Conservation (phyloP, 805 yeast genomes). For the Cyberlindnera samutprakarnensis region DNA sequence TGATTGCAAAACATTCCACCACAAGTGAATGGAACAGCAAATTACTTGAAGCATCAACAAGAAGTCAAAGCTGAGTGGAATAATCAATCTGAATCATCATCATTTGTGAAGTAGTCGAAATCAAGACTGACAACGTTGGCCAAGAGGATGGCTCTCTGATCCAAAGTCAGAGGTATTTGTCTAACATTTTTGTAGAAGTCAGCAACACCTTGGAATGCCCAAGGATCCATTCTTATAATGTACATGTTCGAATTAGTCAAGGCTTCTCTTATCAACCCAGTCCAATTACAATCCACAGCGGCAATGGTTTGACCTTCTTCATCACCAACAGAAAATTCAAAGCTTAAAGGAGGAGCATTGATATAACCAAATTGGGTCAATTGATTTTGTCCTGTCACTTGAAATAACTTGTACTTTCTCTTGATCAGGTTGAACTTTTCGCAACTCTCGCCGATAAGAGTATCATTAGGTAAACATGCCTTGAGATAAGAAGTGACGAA, state of each 20-base stretch:
- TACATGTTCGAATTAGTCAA: conserved; percentile 93
- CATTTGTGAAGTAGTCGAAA: conserved; percentile 86
- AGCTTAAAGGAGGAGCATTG: conserved; percentile 78
- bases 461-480: conserved; percentile 48
- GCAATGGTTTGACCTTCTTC: conserved; percentile 54
- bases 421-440: conserved; percentile 96
- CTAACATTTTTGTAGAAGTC: conserved; percentile 41
- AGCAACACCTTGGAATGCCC: conserved; percentile 50
- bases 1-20: conserved; percentile 26
- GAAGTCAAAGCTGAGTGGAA: no score
- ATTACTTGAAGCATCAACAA: conserved; percentile 9
- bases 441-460: conserved; percentile 69
- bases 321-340: conserved; percentile 71
- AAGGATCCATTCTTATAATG: conserved; percentile 71
- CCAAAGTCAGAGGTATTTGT: conserved; percentile 48
- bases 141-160: conserved; percentile 76
- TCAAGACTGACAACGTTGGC: conserved; percentile 88
- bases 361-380: conserved; percentile 77
- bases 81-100: neutral
- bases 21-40: conserved; percentile 33
- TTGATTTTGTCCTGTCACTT: conserved; percentile 27
- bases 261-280: conserved; percentile 83
- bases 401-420: conserved; percentile 73
- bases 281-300: conserved; percentile 85
- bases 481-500: conserved; percentile 82